Evolutionary conservation across 805 yeast genomes (phyloP), one percentile per base, ranked within the genome.

Genomic region (Zygosaccharomyces kombuchaensis): DNA sequence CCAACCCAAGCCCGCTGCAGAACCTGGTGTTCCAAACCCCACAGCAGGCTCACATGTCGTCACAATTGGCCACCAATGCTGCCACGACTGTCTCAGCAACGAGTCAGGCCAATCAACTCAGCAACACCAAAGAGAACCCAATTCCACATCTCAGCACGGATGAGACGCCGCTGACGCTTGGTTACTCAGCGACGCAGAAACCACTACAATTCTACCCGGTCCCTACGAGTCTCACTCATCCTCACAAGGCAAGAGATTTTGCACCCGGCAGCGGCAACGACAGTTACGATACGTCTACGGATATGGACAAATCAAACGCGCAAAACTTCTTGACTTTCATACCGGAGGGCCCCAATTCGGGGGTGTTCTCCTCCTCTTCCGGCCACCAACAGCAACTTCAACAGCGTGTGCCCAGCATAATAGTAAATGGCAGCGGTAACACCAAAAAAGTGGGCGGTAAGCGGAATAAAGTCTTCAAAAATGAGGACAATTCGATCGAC

Each of bases 21-120:
- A 62, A 62, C 46, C 30, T 63, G 16, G 56, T 56, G n/a, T 64
- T 59, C 35, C 66, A 61, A 47, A 62, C 67, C 1, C 68, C 67
- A 7, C 65, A 62, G 44, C 64, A 58, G 43, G 40, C 50, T 23
- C 47, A 40, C 39, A 25, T 40, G 34, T n/a, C 51, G 23, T 27
- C 40, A 4, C 26, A 44, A 9, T 37, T 40, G 8, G 40, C 36
- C 13, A 31, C 50, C 3, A 45, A 44, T 36, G 44, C 53, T n/a
- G 49, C 49, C 6, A 51, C 57, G 9, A 44, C 51, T 5, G 54
- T 49, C n/a, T 46, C 53, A 2, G 47, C 47, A 17, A 40, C 45
- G 13, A 30, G 46, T 30, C 37, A 31, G 19, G 38, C 32, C 4
- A 38, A 40, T 23, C 38, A 39, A n/a, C 31, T 39, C 19, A 45